phyloP scores from a whole-genome alignment of 345 rosid species.

The Acer negundo region DNA sequence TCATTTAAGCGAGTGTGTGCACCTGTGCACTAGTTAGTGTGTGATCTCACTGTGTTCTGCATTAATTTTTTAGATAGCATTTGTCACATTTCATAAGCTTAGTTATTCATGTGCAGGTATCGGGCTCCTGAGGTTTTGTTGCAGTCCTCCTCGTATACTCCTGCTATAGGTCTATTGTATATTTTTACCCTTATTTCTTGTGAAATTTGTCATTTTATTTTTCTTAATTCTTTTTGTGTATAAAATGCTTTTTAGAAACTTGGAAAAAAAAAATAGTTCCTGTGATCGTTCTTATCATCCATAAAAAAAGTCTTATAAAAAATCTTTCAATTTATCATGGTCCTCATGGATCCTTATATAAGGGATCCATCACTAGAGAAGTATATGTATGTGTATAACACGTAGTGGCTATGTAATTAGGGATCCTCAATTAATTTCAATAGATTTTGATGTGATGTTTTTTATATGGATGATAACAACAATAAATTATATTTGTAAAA shows the following conservation, averaged over 20 bases:
- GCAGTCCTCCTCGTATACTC: slow-evolving; percentile 80
- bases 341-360: neutral
- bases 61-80: slow-evolving; percentile 8
- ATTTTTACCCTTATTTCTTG: neutral
- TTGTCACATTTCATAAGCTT: slow-evolving; percentile 9
- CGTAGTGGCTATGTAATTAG: too few relatives aligned
- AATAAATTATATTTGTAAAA: too few relatives aligned
- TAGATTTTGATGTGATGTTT: too few relatives aligned
- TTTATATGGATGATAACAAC: too few relatives aligned
- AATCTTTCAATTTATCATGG: neutral
- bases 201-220: neutral
- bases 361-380: neutral
- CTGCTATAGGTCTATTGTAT: slow-evolving; percentile 71
- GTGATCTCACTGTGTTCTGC: neutral
- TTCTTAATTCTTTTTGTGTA: neutral
- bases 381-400: too few relatives aligned
- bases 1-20: neutral
- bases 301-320: too few relatives aligned
- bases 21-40: neutral
- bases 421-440: too few relatives aligned
- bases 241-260: neutral
- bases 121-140: slow-evolving; percentile 96
- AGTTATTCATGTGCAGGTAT: slow-evolving; percentile 53
- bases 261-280: neutral
- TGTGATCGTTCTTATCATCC: neutral